Evolutionary conservation across 2,329 filamentous ascomycete species (phyloP), one percentile per base, ranked within the genome.

Genomic region (Fusarium mangiferae): DNA sequence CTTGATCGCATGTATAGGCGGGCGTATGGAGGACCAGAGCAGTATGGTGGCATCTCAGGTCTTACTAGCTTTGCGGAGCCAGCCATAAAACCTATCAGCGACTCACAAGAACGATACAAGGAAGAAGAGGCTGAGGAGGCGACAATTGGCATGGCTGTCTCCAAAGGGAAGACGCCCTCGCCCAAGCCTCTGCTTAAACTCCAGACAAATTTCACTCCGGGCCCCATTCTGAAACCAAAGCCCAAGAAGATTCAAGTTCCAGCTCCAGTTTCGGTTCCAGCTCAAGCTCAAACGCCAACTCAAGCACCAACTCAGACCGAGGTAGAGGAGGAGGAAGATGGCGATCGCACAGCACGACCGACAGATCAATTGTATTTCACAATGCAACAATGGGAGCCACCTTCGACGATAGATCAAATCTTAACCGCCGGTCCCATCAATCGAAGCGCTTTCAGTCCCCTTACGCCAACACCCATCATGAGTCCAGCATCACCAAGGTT

Each of bases 1-100:
- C 86, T 91, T 5, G 86, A 88, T 66, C 82, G 82, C 62, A 89
- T 89, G 83, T 91, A 91, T 77, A 84, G 84, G 38, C 83, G 84
- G 20, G 86, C 87, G 1, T 91, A 91, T 68, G 89, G 89, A 4
- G 89, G 89, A 0, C 77, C 77, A 0, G 83, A 85, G 22, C 78
- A 82, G 15, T 75, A 80, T 6, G 85, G 86, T 9, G 88, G 85
- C 10, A 87, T 90, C 64, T 84, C 84, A 58, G 80, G 77, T 48
- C 80, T 83, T 78, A 68, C 70, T 30, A 75, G 51, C 42, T 75
- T 72, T 57, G 57, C 44, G 35, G 74, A 80, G 45, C 77, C 79
- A 7, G 56, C 24, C 18, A 75, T 79, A 36, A 78, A 74, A 48
- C 59, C 67, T 6, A 69, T 74, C 26, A 73, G 75, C 54, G 63